These are phyloP conservation scores for Coelastrella sp. DNA, from an alignment of 139 green algal species.

Conservation along the genomic window DNA sequence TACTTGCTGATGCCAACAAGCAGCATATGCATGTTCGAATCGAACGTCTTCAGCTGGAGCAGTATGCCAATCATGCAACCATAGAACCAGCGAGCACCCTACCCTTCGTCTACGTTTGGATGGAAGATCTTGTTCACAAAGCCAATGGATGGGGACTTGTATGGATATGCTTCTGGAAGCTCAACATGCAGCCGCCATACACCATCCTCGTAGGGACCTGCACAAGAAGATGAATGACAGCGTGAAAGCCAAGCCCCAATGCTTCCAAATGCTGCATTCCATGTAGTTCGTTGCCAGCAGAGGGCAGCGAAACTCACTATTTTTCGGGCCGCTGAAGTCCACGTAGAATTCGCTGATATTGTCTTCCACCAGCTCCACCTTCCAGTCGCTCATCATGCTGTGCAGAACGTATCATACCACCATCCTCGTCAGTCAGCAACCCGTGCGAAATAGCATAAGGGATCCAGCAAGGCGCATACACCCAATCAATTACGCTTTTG, in stretches of 20 bases:
- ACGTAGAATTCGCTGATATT: constrained; percentile 96
- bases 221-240: not conserved
- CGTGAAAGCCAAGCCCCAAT: not conserved
- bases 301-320: constrained; percentile 60
- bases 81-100: not conserved
- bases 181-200: constrained; percentile 97
- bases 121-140: constrained; percentile 99
- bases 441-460: not conserved
- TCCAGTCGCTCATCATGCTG: constrained; percentile 98
- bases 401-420: not conserved
- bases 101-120: constrained; percentile 91
- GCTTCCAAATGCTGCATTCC: not conserved
- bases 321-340: constrained; percentile 89
- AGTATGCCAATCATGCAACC: not conserved
- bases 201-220: constrained; percentile 95
- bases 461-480: not conserved
- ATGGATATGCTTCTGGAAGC: constrained; percentile 91
- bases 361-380: constrained; percentile 96
- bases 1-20: too few species aligned
- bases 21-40: too few species aligned
- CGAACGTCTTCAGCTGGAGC: not conserved
- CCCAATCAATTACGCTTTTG: not conserved
- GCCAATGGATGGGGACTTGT: constrained; percentile 90
- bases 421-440: constrained; percentile 37
- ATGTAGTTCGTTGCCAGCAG: not conserved